Percentiles rank a stretch among this genome's conserved stretches.
Conservation (phyloP, 331 rosid genomes). For the Malus hybrid region DNA sequence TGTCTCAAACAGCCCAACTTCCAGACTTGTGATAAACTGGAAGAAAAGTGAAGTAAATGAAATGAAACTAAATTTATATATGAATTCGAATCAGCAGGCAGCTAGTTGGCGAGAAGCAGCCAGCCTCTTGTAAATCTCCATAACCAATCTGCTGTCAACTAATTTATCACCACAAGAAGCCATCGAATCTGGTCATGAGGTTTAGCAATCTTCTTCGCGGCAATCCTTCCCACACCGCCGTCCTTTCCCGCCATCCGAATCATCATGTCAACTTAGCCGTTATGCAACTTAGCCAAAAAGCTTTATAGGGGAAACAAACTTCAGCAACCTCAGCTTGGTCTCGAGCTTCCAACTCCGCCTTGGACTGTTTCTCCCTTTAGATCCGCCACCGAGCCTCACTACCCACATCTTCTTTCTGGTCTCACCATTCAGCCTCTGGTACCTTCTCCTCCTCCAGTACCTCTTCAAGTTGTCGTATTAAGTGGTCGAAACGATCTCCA, state of each 20-base stretch:
- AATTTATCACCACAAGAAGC: constrained; percentile 1
- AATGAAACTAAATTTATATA: too few species aligned
- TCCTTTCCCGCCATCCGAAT: constrained; percentile 13
- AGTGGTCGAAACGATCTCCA: constrained; percentile 16
- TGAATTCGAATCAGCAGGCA: background rate
- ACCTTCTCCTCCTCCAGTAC: constrained; percentile 29
- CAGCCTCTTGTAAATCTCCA: constrained; percentile 23
- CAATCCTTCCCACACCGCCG: constrained; percentile 5
- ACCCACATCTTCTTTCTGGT: constrained; percentile 19
- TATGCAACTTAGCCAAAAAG: constrained; percentile 17
- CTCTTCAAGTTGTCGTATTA: constrained; percentile 22
- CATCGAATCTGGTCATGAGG: constrained; percentile 7
- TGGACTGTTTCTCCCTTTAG: background rate
- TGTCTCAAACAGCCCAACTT: background rate
- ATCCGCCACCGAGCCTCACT: background rate
- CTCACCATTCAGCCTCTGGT: constrained; percentile 14
- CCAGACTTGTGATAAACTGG: background rate
- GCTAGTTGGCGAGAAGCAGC: constrained; percentile 4
- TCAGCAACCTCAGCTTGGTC: background rate
- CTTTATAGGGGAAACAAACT: constrained; percentile 8
- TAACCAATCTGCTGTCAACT: constrained; percentile 8
- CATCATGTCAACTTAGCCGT: constrained; percentile 22
- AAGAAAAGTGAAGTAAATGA: background rate
- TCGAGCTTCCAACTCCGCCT: constrained; percentile 3
- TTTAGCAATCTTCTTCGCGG: constrained; percentile 19